phyloP scores from a whole-genome alignment of 1,139 yeast species.

The Suhomyces guaymorum region DNA sequence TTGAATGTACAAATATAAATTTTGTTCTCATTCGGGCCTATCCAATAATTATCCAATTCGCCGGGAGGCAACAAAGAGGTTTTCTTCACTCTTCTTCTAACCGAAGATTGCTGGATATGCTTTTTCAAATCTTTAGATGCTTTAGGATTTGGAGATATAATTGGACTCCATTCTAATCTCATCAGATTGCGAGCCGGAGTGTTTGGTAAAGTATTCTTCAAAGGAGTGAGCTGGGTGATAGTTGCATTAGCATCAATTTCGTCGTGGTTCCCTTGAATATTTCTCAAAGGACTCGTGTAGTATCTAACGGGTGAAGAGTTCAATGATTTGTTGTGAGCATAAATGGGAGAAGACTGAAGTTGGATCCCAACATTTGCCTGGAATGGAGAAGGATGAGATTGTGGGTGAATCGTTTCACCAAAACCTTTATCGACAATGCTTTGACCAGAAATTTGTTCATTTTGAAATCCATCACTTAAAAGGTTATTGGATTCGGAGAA shows the following conservation, averaged over 20 bases:
- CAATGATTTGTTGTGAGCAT: conserved; percentile 16
- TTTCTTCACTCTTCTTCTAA: conserved; percentile 49
- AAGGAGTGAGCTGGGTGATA: conserved; percentile 44
- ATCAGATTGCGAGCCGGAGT: conserved; percentile 42
- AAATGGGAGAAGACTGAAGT: conserved; percentile 33
- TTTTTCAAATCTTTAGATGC: conserved; percentile 37
- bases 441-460: conserved; percentile 12
- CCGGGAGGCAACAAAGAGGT: conserved; percentile 87
- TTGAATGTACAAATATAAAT: conserved; percentile 73
- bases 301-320: conserved; percentile 38
- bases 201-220: conserved; percentile 33
- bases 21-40: conserved; percentile 73
- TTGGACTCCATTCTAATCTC: conserved; percentile 57
- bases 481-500: conserved; percentile 31
- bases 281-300: conserved; percentile 31
- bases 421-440: conserved; percentile 7
- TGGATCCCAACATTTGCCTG: conserved; percentile 7
- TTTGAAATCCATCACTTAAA: conserved; percentile 4
- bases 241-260: conserved; percentile 45
- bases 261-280: conserved; percentile 26
- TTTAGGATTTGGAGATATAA: conserved; percentile 48
- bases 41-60: conserved; percentile 78
- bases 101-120: conserved; percentile 44
- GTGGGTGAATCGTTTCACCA: conserved; percentile 4
- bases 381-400: conserved; percentile 9